Evolutionary conservation across 208 protist species (phyloP), one percentile per base, ranked within the genome.

Genomic region (Eutreptiella sp.): DNA sequence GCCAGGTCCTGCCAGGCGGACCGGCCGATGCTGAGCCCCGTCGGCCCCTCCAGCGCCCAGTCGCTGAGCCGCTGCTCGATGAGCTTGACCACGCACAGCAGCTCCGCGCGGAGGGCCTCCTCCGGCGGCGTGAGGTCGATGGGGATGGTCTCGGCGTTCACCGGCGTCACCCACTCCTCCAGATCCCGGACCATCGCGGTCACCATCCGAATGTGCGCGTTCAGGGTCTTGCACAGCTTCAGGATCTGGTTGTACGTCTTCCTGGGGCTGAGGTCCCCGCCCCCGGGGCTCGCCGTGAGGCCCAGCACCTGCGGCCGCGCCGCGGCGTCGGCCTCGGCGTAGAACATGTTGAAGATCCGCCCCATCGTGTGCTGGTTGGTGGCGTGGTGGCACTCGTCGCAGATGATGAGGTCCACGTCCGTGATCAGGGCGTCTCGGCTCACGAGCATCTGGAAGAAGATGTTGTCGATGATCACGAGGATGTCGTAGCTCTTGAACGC

Each of bases 341-440:
- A 62, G 14, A 32, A 24, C n/a, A 7, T 21, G 31, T 26, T 24
- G 21, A 64, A n/a, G 21, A 65, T 64, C 16, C 16, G n/a, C 21
- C 66, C 64, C 21, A 67, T 33, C n/a, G 63, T 21, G 33, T 36
- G 38, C 31, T 69, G 16, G 27, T 42, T 38, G 9, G 24, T 24
- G n/a, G 72, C 64, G 63, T 87, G 76, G 63, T 87, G 81, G 28
- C 70, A 77, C 50, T 87, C 81, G 46, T 87, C 81, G 14, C 84
- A 42, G 33, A 87, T 53, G 4, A 85, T 53, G 16, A 86, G 53
- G 28, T 60, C 63, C 1, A 34, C 55, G 7, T 74, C 28, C 4
- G 32, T 5, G 14, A 16, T 50, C 26, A 77, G 27, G 1, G 67
- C 27, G 16, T 2, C 28, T 1, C 60, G 54, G 3, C 1, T 32